These are phyloP conservation scores for Pachysandra terminalis DNA, from an alignment of 164 flowering plant genomes.

Conservation along the genomic window DNA sequence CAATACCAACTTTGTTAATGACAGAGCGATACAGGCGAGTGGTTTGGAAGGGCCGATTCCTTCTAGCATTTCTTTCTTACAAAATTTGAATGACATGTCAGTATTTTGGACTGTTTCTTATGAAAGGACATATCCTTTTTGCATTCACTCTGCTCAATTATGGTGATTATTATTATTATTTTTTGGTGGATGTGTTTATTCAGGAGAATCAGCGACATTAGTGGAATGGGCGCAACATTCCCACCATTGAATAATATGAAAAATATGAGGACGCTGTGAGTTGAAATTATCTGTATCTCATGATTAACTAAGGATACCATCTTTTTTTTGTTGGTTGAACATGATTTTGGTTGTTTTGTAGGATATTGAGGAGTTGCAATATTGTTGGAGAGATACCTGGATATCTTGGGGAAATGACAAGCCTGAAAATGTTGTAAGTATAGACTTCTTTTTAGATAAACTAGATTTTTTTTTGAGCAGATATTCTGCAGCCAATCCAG, in stretches of 20 bases:
- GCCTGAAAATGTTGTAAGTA: slow-evolving; percentile 10
- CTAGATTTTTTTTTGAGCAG: no score
- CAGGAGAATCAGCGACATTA: slow-evolving; percentile 18
- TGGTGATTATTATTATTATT: background rate
- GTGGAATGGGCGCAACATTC: slow-evolving; percentile 3
- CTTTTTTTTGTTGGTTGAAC: background rate
- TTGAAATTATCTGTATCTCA: background rate
- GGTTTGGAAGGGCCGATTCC: slow-evolving; percentile 33
- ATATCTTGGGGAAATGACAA: background rate
- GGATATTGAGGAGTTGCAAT: slow-evolving; percentile 24
- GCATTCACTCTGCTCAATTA: no score
- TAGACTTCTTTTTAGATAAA: background rate
- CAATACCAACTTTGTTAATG: background rate
- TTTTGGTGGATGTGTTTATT: no score
- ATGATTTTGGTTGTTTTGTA: background rate
- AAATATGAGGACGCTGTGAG: slow-evolving; percentile 18
- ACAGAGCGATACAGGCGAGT: slow-evolving; percentile 27
- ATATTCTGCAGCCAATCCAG: no score
- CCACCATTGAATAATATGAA: slow-evolving; percentile 14
- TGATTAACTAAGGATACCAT: background rate
- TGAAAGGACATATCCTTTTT: background rate
- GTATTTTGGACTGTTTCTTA: background rate
- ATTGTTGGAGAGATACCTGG: slow-evolving; percentile 20
- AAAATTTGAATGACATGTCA: slow-evolving; percentile 19
- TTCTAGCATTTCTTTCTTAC: slow-evolving; percentile 20